Conservation (phyloP, 331 rosid genomes). For the Dryas integrifolia region DNA sequence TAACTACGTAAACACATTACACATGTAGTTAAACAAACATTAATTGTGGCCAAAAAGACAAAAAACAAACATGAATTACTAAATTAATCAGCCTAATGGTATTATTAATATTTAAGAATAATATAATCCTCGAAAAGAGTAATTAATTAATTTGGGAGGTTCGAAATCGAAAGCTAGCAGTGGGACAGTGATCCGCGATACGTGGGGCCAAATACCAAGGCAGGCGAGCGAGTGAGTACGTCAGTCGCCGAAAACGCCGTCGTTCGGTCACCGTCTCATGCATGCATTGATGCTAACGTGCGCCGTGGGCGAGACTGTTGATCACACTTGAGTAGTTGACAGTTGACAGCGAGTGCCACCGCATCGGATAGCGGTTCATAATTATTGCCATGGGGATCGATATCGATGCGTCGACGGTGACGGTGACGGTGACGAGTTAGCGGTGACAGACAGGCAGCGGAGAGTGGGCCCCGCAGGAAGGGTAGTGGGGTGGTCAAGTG, state of each 20-base stretch:
- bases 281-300: slow-evolving; percentile 11
- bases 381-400: no score
- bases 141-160: slow-evolving; percentile 28
- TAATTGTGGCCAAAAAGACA: background rate
- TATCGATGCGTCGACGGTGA: no score
- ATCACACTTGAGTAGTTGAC: background rate
- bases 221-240: background rate
- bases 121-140: background rate
- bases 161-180: slow-evolving; percentile 14
- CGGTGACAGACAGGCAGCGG: no score
- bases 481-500: no score
- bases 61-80: background rate
- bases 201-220: slow-evolving; percentile 30
- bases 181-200: slow-evolving; percentile 42
- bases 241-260: slow-evolving; percentile 22
- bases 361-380: no score
- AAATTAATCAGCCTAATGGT: background rate
- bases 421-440: no score
- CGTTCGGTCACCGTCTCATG: slow-evolving; percentile 17
- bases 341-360: background rate
- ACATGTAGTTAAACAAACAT: background rate
- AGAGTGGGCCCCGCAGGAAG: no score
- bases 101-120: background rate
- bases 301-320: background rate
- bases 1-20: background rate